phyloP scores from a whole-genome alignment of 2,329 filamentous ascomycete genomes.

The Coleophoma eucalyptorum region DNA sequence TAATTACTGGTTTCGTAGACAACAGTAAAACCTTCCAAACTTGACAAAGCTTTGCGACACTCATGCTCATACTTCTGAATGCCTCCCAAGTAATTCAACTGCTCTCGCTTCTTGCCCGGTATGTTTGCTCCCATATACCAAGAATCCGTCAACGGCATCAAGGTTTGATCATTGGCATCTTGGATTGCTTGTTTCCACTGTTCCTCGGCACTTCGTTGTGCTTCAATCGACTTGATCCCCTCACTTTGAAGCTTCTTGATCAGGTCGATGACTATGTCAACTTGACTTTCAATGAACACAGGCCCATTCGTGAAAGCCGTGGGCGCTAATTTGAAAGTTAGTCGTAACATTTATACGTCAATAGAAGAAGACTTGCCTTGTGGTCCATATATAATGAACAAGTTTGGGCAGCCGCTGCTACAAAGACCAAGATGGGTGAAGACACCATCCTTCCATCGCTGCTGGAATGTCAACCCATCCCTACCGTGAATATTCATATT shows the following conservation, averaged over 20 bases:
- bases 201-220: conserved; percentile 38
- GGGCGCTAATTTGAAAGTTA: no score
- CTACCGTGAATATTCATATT: conserved; percentile 25
- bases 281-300: conserved; percentile 49
- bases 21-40: conserved; percentile 33
- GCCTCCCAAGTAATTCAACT: conserved; percentile 40
- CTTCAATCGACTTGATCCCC: conserved; percentile 46
- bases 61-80: conserved; percentile 7
- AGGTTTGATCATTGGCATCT: conserved; percentile 38
- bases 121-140: conserved; percentile 55
- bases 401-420: conserved; percentile 36
- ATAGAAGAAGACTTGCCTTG: no score
- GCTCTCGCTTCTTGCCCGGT: conserved; percentile 49
- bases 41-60: conserved; percentile 27
- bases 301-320: conserved; percentile 54
- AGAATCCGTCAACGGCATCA: conserved; percentile 45
- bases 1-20: no score
- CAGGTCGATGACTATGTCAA: conserved; percentile 48
- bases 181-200: conserved; percentile 46
- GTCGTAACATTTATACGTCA: no score
- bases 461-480: conserved; percentile 22
- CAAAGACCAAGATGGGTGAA: conserved; percentile 34
- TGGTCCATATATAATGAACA: conserved; percentile 37
- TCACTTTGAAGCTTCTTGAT: conserved; percentile 45
- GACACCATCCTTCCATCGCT: conserved; percentile 28